A percentile compares a stretch with the other conserved stretches of the same genome.
These are phyloP conservation scores for Aspergillus hancockii DNA, from an alignment of 495 filamentous ascomycete genomes.

Conservation along the genomic window DNA sequence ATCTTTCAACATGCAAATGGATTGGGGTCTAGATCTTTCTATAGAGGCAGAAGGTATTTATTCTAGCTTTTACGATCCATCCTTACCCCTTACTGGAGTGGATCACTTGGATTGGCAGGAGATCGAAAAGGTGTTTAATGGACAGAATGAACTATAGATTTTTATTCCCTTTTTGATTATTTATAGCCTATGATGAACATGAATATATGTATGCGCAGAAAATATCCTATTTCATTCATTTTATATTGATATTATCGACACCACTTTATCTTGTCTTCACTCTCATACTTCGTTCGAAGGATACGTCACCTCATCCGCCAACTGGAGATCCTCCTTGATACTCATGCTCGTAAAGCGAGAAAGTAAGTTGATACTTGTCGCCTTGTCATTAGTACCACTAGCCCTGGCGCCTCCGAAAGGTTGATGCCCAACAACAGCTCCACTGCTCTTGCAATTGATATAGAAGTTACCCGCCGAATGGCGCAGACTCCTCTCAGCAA, in stretches of 20 bases:
- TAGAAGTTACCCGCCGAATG: conserved; percentile 87
- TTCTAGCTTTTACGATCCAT: conserved; percentile 25
- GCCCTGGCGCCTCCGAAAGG: conserved; percentile 75
- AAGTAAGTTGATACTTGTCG: conserved; percentile 66
- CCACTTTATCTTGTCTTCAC: not conserved
- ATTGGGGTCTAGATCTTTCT: conserved; percentile 22
- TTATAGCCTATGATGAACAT: not conserved
- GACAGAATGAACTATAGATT: not conserved
- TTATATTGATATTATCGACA: no score
- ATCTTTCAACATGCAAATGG: conserved; percentile 20
- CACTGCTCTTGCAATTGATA: conserved; percentile 83
- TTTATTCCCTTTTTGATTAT: not conserved
- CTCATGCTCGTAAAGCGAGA: conserved; percentile 71
- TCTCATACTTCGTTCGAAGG: not conserved
- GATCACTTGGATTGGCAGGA: conserved; percentile 27
- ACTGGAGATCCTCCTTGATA: conserved; percentile 68
- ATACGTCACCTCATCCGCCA: not conserved
- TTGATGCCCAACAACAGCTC: conserved; percentile 80
- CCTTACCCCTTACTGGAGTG: conserved; percentile 23
- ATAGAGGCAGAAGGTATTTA: conserved; percentile 25
- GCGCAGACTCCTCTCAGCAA: conserved; percentile 71
- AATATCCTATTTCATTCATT: no score
- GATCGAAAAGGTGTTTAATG: conserved; percentile 25
- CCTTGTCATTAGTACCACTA: conserved; percentile 83
- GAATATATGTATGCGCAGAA: no score